A percentile compares a stretch with the other conserved stretches of the same genome.
These are phyloP conservation scores for Eurotiales sp. DNA, from an alignment of 2,329 filamentous ascomycete genomes.

Conservation along the genomic window DNA sequence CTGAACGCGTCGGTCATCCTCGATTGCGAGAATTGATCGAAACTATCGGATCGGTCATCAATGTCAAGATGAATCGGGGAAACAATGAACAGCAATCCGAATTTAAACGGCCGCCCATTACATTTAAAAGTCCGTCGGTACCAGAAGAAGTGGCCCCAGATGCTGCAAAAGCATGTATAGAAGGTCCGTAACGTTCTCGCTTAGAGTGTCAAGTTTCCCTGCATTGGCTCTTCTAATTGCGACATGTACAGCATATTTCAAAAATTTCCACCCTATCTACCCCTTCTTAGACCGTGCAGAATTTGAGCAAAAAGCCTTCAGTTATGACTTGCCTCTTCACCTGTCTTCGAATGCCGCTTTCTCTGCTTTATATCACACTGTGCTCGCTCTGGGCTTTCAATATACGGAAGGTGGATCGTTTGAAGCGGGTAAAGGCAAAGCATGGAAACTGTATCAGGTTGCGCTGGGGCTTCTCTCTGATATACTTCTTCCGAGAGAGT, in stretches of 20 bases:
- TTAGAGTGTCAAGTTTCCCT: too few species aligned
- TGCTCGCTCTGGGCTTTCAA: conserved; percentile 38
- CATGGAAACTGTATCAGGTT: conserved; percentile 40
- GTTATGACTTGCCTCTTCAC: conserved; percentile 22
- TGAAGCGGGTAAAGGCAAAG: conserved; percentile 35
- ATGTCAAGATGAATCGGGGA: conserved; percentile 17
- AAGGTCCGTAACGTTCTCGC: too few species aligned
- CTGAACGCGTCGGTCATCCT: conserved; percentile 23
- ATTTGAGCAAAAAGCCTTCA: conserved; percentile 33
- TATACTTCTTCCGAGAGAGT: conserved; percentile 23
- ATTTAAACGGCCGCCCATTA: conserved; percentile 11
- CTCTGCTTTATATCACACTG: conserved; percentile 37
- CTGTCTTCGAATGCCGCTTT: conserved; percentile 24
- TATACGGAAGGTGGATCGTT: conserved; percentile 35
- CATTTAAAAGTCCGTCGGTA: conserved; percentile 17
- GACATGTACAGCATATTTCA: conserved; percentile 35
- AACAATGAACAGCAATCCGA: background rate
- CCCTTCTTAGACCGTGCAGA: conserved; percentile 37
- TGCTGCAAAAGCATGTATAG: conserved; percentile 14
- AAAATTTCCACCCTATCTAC: conserved; percentile 36
- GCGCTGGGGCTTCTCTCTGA: conserved; percentile 36
- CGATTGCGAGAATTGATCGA: conserved; percentile 23
- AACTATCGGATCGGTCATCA: conserved; percentile 18
- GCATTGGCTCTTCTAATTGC: too few species aligned
- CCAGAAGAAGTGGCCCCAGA: conserved; percentile 16